Percentiles rank a stretch among this genome's conserved stretches.
These are phyloP conservation scores for Beta vulgaris DNA, from an alignment of 148 eudicot species.

Conservation along the genomic window DNA sequence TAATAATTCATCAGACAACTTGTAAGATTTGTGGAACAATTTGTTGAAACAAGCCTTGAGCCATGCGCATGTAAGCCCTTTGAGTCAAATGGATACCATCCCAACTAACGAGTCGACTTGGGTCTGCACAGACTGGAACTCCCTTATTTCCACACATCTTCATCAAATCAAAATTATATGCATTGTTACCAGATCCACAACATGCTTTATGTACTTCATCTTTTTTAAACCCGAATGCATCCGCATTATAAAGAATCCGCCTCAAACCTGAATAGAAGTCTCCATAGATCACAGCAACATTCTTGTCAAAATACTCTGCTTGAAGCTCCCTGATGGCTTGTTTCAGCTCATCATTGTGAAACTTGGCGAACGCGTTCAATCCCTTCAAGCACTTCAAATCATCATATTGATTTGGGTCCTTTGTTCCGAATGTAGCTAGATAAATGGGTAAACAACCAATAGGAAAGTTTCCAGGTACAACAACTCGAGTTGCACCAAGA, in stretches of 20 bases:
- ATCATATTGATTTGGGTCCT: constrained; percentile 12
- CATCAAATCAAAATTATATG: constrained; percentile 9
- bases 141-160: constrained; percentile 4
- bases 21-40: neutral
- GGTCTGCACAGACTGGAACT: constrained; percentile 8
- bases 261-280: constrained; percentile 27
- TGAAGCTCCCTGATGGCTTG: constrained; percentile 17
- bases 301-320: constrained; percentile 7
- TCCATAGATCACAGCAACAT: constrained; percentile 11
- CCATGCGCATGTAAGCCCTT: constrained; percentile 19
- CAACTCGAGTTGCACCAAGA: constrained; percentile 24
- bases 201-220: constrained; percentile 15
- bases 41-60: constrained; percentile 11
- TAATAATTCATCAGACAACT: neutral
- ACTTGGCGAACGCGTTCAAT: constrained; percentile 13
- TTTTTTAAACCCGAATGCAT: constrained; percentile 19
- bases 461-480: constrained; percentile 31
- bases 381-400: constrained; percentile 21
- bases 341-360: constrained; percentile 17
- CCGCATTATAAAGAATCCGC: constrained; percentile 24
- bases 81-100: constrained; percentile 18
- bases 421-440: constrained; percentile 2
- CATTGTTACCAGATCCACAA: constrained; percentile 27
- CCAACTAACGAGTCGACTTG: constrained; percentile 5
- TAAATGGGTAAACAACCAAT: constrained; percentile 30